Conservation (phyloP, 1,284 basidiomycete genomes). For the Malassezia globosa region DNA sequence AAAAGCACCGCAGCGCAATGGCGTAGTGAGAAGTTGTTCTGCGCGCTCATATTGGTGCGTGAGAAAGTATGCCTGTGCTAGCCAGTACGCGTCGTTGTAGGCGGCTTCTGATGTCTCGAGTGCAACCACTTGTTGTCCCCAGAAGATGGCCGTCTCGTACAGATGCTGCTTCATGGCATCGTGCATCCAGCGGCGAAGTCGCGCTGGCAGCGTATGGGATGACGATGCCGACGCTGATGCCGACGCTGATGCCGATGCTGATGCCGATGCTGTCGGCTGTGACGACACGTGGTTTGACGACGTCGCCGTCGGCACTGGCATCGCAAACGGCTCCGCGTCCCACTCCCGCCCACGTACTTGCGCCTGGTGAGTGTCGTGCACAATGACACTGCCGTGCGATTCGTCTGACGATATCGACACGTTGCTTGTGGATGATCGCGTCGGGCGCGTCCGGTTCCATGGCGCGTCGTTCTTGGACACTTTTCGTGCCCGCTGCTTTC, state of each 20-base stretch:
- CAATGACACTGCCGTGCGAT: constrained; percentile 13
- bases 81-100: constrained; percentile 78
- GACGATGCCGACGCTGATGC: background rate
- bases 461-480: constrained; percentile 5
- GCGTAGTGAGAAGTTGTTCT: constrained; percentile 74
- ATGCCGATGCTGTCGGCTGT: background rate
- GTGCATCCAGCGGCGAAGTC: constrained; percentile 92
- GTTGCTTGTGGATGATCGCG: background rate
- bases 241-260: background rate
- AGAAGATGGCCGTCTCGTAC: constrained; percentile 92
- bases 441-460: background rate
- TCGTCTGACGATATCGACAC: constrained; percentile 2
- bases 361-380: constrained; percentile 1
- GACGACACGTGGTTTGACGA: background rate
- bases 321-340: background rate
- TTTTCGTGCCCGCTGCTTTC: constrained; percentile 2
- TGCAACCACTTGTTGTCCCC: constrained; percentile 89
- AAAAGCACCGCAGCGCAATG: constrained; percentile 52
- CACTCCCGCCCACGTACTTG: background rate
- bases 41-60: constrained; percentile 89
- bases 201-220: constrained; percentile 32
- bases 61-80: constrained; percentile 92
- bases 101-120: constrained; percentile 55
- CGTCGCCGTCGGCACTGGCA: background rate
- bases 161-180: constrained; percentile 96